Evolutionary conservation across 192 early-diverging fungal genomes (phyloP).

Genomic region (Umbelopsis vinacea): DNA sequence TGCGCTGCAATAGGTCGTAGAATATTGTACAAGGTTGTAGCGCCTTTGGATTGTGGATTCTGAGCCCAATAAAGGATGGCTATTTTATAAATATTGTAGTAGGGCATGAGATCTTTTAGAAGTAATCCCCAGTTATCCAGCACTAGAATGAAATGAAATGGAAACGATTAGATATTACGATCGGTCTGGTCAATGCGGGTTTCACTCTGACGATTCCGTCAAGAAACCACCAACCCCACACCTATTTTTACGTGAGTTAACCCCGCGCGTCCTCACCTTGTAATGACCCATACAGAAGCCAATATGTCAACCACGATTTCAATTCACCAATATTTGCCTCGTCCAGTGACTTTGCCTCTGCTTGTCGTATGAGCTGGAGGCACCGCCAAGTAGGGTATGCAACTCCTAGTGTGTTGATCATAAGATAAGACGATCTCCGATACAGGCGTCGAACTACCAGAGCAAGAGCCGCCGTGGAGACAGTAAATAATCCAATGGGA

Average conservation of each 20-base stretch:
- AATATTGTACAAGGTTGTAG: constrained; percentile 45
- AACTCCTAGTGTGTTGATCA: constrained; percentile 52
- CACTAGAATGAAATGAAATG: constrained; percentile 36
- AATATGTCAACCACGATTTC: constrained; percentile 63
- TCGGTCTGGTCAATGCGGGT: too few species aligned
- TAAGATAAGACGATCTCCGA: constrained; percentile 40
- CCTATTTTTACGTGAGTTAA: background rate
- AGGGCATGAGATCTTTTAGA: constrained; percentile 46
- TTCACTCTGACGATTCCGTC: background rate
- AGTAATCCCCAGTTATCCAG: constrained; percentile 54
- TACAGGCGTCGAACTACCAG: constrained; percentile 41
- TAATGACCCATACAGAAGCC: constrained; percentile 60
- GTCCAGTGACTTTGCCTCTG: constrained; percentile 25
- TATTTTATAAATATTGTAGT: constrained; percentile 57
- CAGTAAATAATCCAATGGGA: constrained; percentile 29
- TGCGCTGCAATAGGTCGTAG: background rate
- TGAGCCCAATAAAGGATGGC: constrained; percentile 65
- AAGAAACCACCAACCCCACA: background rate
- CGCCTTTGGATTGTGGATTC: constrained; percentile 52
- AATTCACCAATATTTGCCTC: constrained; percentile 42
- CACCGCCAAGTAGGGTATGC: constrained; percentile 55
- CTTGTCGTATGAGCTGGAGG: constrained; percentile 46
- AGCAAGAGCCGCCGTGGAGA: constrained; percentile 24
- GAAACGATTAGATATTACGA: too few species aligned
- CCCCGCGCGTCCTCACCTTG: constrained; percentile 30